Evolutionary conservation across 225 moss, liverwort and hornwort species (phyloP).

Genomic region (Physcomitrellopsis africana): DNA sequence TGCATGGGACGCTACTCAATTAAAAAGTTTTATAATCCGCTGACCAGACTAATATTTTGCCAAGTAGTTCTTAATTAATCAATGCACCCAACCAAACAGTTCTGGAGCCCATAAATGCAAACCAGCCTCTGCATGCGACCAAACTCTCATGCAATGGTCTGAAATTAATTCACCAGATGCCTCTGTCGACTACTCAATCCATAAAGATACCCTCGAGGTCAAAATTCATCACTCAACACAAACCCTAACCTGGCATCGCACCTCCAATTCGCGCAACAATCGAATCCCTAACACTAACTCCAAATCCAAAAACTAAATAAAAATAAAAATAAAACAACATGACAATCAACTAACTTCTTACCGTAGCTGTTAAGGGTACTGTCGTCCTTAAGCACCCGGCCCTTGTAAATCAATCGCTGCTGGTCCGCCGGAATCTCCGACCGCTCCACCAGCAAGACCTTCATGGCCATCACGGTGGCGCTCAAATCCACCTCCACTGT

Average conservation of each 20-base stretch:
- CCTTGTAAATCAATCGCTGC: slow-evolving; percentile 97
- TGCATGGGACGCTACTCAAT: no score
- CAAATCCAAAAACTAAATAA: no score
- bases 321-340: background rate
- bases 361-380: slow-evolving; percentile 81
- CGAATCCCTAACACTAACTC: background rate
- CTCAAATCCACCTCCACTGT: slow-evolving; percentile 86
- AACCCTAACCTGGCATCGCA: slow-evolving; percentile 37
- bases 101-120: no score
- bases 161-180: background rate
- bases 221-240: background rate
- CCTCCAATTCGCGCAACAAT: background rate
- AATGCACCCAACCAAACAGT: no score
- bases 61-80: no score
- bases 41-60: no score
- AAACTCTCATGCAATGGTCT: slow-evolving; percentile 5
- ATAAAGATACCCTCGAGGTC: background rate
- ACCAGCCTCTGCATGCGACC: no score
- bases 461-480: slow-evolving; percentile 67
- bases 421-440: slow-evolving; percentile 96
- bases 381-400: slow-evolving; percentile 97
- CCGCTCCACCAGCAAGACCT: slow-evolving; percentile 76
- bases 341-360: slow-evolving; percentile 28
- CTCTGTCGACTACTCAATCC: background rate
- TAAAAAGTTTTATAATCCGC: no score